Evolutionary conservation across 2,329 filamentous ascomycete genomes (phyloP).

Genomic region (Penicillium sclerotigenum): DNA sequence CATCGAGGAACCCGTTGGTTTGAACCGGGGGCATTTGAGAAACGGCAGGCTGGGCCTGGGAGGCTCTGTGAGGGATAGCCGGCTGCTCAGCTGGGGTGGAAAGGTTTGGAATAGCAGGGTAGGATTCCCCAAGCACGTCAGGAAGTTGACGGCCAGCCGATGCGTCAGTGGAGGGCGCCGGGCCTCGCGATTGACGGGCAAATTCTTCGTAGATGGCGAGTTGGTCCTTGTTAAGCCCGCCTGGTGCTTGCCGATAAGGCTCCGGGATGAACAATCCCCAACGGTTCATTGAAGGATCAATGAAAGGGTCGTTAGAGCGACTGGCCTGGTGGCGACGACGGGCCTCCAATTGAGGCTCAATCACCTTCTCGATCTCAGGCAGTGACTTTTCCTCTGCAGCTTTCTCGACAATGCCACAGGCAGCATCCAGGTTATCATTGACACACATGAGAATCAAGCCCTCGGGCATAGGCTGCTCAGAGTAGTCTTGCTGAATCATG

Average conservation of each 20-base stretch:
- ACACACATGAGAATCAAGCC: slow-evolving; percentile 98
- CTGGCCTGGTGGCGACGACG: slow-evolving; percentile 72
- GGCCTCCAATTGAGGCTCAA: slow-evolving; percentile 74
- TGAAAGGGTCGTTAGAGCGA: slow-evolving; percentile 78
- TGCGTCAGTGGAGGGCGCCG: slow-evolving; percentile 51
- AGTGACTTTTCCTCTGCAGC: slow-evolving; percentile 91
- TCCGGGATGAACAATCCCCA: slow-evolving; percentile 94
- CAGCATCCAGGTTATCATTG: slow-evolving; percentile 92
- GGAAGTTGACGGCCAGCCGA: slow-evolving; percentile 60
- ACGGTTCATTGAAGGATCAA: slow-evolving; percentile 75
- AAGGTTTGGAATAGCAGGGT: slow-evolving; percentile 58
- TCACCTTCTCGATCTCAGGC: slow-evolving; percentile 91
- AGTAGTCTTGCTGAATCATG: slow-evolving; percentile 66
- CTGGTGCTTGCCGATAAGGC: slow-evolving; percentile 81
- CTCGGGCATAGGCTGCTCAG: slow-evolving; percentile 75
- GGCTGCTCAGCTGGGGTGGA: slow-evolving; percentile 62
- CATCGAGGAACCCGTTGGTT: slow-evolving; percentile 58
- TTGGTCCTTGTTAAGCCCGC: slow-evolving; percentile 84
- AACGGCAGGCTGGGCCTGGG: slow-evolving; percentile 48
- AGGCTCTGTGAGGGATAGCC: slow-evolving; percentile 57
- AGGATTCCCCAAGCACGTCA: slow-evolving; percentile 61
- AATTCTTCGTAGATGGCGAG: slow-evolving; percentile 97
- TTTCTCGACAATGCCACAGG: slow-evolving; percentile 91
- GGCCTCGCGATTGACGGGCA: slow-evolving; percentile 75
- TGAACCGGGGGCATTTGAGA: slow-evolving; percentile 33